These are phyloP conservation scores for Bruguiera hainesii DNA, from an alignment of 441 rosid genomes.

Conservation along the genomic window DNA sequence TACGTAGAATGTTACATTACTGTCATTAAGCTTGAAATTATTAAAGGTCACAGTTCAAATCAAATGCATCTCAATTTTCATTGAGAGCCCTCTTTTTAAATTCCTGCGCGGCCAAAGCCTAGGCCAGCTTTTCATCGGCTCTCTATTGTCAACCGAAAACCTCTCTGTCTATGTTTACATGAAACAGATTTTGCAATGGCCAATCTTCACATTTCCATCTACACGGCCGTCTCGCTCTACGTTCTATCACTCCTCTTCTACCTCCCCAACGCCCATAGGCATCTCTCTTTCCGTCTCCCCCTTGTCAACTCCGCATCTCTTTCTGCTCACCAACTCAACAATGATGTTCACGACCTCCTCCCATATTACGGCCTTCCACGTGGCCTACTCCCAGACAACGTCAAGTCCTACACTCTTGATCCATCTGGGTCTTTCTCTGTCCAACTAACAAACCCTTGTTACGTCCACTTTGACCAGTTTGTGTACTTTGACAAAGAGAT, in stretches of 20 bases:
- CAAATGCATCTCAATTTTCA: too few relatives aligned
- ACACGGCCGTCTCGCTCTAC: slow-evolving; percentile 14
- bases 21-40: too few relatives aligned
- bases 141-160: too few relatives aligned
- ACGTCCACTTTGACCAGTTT: slow-evolving; percentile 64
- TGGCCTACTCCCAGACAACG: slow-evolving; percentile 69
- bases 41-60: too few relatives aligned
- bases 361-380: slow-evolving; percentile 71
- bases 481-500: slow-evolving; percentile 64
- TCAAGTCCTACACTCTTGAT: slow-evolving; percentile 49
- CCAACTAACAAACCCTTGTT: slow-evolving; percentile 41
- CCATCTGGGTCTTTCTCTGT: slow-evolving; percentile 62
- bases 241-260: slow-evolving; percentile 27
- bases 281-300: slow-evolving; percentile 11
- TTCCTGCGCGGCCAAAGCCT: too few relatives aligned
- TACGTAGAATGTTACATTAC: too few relatives aligned
- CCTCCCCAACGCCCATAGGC: too few relatives aligned
- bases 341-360: slow-evolving; percentile 71
- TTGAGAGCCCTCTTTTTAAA: too few relatives aligned
- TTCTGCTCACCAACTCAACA: slow-evolving; percentile 9
- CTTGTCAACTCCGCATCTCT: background rate
- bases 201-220: background rate
- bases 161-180: too few relatives aligned
- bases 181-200: slow-evolving; percentile 24
- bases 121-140: background rate